A percentile compares a stretch with the other conserved stretches of the same genome.
These are phyloP conservation scores for Paramecium caudatum DNA, from an alignment of 73 alveolate species.

Conservation along the genomic window DNA sequence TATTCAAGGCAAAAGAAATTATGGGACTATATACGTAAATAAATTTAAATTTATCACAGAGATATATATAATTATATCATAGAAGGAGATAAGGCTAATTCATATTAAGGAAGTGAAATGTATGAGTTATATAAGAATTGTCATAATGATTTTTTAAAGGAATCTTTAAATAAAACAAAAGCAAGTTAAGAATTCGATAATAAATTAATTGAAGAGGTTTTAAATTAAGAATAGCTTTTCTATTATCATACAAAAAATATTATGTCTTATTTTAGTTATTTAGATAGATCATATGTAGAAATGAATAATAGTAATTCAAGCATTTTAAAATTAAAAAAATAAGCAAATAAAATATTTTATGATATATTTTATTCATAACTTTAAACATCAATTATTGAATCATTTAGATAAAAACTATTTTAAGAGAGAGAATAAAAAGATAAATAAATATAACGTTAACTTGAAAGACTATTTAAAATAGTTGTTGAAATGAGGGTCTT, in stretches of 20 bases:
- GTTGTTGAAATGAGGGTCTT: neutral
- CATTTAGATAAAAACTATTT: neutral
- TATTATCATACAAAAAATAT: neutral
- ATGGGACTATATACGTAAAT: neutral
- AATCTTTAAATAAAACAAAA: neutral
- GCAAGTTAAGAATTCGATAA: neutral
- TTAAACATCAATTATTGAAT: neutral
- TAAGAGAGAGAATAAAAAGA: neutral
- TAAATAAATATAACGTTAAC: neutral
- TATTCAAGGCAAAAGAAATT: neutral
- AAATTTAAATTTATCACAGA: neutral
- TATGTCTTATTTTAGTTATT: neutral
- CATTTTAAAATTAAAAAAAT: neutral
- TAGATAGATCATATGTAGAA: slow-evolving; percentile 11
- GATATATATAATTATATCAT: neutral
- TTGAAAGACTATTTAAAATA: neutral
- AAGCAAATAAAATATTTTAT: neutral
- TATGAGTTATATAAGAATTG: neutral
- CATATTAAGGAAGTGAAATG: neutral
- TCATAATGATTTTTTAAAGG: neutral
- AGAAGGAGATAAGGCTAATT: no score
- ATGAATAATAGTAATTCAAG: neutral
- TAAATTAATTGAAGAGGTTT: neutral
- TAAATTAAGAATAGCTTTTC: neutral
- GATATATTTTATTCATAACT: neutral